Conservation (phyloP, 1,284 basidiomycete genomes). For the Fomitopsis betulina region DNA sequence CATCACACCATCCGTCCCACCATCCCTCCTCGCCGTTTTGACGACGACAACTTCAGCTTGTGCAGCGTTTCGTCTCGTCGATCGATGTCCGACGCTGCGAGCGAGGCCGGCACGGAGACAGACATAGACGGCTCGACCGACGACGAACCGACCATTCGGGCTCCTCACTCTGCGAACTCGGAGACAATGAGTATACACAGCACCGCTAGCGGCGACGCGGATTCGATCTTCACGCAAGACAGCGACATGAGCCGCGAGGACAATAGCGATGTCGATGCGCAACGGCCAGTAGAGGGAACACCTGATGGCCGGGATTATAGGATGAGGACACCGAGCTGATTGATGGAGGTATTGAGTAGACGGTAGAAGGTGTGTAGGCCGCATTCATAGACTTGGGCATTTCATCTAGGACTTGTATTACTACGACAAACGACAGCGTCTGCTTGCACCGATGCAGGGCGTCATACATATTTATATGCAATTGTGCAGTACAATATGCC, state of each 20-base stretch:
- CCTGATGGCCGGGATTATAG: constrained; percentile 13
- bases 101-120: constrained; percentile 41
- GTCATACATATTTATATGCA: constrained; percentile 2
- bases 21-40: neutral
- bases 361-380: constrained; percentile 1
- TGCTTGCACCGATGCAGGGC: constrained; percentile 1
- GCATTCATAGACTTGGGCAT: neutral
- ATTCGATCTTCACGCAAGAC: constrained; percentile 25
- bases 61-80: constrained; percentile 20
- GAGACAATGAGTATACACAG: constrained; percentile 35
- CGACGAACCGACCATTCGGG: constrained; percentile 72
- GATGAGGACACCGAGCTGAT: constrained; percentile 16
- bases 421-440: neutral
- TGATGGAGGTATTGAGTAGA: neutral
- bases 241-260: constrained; percentile 17
- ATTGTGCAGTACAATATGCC: constrained; percentile 1
- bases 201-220: constrained; percentile 25
- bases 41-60: constrained; percentile 8
- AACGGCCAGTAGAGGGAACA: constrained; percentile 12
- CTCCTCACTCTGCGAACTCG: constrained; percentile 34
- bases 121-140: constrained; percentile 58
- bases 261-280: constrained; percentile 8
- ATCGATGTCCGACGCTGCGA: constrained; percentile 29
- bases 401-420: constrained; percentile 6
- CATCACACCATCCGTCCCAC: constrained; percentile 19